A percentile compares a stretch with the other conserved stretches of the same genome.
Conservation (phyloP, 768 basidiomycete genomes). For the Tulasnella sp. region DNA sequence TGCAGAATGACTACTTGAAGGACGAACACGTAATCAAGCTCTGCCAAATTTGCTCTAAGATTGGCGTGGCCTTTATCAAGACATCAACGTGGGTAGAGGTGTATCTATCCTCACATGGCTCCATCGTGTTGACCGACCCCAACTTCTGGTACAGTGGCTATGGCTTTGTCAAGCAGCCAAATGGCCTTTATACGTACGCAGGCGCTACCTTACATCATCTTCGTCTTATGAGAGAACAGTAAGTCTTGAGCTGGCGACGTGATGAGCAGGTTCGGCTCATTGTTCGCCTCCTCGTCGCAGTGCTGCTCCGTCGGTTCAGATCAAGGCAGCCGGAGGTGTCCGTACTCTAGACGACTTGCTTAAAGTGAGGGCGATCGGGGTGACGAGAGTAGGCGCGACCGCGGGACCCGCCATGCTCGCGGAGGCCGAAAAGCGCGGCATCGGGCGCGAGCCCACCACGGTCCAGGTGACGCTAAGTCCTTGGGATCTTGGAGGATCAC, state of each 20-base stretch:
- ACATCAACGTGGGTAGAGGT: slow-evolving; percentile 13
- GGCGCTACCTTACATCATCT: slow-evolving; percentile 17
- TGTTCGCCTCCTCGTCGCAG: not conserved
- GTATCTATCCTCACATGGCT: not conserved
- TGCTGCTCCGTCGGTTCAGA: slow-evolving; percentile 9
- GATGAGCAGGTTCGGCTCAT: not conserved
- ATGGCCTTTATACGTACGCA: slow-evolving; percentile 15
- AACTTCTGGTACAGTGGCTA: not conserved
- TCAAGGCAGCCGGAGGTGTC: slow-evolving; percentile 19
- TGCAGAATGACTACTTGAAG: slow-evolving; percentile 16
- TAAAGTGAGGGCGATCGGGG: slow-evolving; percentile 15
- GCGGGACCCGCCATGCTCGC: slow-evolving; percentile 15
- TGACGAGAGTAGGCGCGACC: slow-evolving; percentile 16
- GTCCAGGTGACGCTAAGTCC: slow-evolving; percentile 10
- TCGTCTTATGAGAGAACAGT: slow-evolving; percentile 16
- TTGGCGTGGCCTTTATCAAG: slow-evolving; percentile 18
- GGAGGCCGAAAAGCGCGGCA: slow-evolving; percentile 15
- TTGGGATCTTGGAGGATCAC: not conserved
- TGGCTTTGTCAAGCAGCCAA: slow-evolving; percentile 16
- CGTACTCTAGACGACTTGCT: slow-evolving; percentile 18
- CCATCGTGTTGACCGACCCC: not conserved
- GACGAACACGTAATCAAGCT: slow-evolving; percentile 17
- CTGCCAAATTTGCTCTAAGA: slow-evolving; percentile 16
- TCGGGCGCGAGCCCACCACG: slow-evolving; percentile 12
- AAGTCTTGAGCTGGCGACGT: not conserved